Evolutionary conservation across 2,329 filamentous ascomycete genomes (phyloP), one percentile per base, ranked within the genome.

Genomic region (Byssoonygena ceratinophila): DNA sequence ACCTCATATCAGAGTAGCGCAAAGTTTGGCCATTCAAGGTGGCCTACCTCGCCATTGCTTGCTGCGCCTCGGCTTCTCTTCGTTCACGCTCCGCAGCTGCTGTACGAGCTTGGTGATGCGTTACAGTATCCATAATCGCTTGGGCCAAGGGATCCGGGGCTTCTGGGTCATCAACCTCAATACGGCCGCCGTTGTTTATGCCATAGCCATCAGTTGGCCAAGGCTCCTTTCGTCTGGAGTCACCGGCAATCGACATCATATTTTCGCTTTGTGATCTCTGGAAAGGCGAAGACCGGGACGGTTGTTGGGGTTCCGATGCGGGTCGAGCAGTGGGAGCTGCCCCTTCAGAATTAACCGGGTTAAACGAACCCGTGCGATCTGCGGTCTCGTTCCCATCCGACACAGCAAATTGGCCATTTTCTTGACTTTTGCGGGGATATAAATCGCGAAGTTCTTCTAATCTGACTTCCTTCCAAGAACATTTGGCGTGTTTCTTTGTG

Each of bases 401-500:
- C 4, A 16, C 7, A 14, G 23, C 20, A 31, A 29, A 41, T n/a
- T 56, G 36, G 8, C 54, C 4, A n/a, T n/a, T 25, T 34, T 49
- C 20, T 27, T 55, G 25, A 36, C 46, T 41, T 48, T 41, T 39
- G 14, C 34, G 54, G 12, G 54, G 52, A 36, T 54, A 53, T 34
- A 32, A 27, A 11, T 66, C 63, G 14, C 62, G 64, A 9, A 80
- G 58, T 60, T 94, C 89, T 2, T 84, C 83, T 29, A 87, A 81
- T 14, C 80, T 82, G n/a, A 92, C 80, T 41, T 85, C 81, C 59
- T 83, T 85, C 88, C 88, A 94, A 12, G 82, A 83, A 66, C 88
- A 94, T 61, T 89, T 90, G 18, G 87, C 87, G 64, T 94, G 88
- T 65, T 94, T 94, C 66, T 87, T 90, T 0, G 88, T 94, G 66